These are phyloP conservation scores for Lathyrus aphaca DNA, from an alignment of 306 rosid species.

Conservation along the genomic window DNA sequence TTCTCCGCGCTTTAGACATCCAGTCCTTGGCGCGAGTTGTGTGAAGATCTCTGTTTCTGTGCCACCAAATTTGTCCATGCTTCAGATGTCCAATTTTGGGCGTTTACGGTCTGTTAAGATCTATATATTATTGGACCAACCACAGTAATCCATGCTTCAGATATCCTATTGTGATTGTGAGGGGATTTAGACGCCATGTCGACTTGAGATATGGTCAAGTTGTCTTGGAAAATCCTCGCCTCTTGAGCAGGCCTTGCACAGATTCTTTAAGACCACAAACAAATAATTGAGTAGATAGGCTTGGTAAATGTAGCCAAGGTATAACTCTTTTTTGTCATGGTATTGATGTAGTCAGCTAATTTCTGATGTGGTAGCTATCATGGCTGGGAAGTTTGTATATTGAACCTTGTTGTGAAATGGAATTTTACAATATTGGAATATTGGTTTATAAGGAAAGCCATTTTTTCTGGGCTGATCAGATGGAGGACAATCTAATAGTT, in stretches of 20 bases:
- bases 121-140: neutral
- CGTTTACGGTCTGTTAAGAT: neutral
- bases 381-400: neutral
- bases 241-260: neutral
- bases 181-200: neutral
- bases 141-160: neutral
- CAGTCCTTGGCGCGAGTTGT: neutral
- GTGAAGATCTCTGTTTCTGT: neutral
- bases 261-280: neutral
- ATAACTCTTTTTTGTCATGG: neutral
- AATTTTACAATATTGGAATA: no score
- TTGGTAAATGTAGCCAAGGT: neutral
- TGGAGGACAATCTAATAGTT: no score
- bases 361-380: neutral
- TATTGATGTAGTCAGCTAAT: neutral
- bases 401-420: no score
- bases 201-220: neutral
- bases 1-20: neutral
- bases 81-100: neutral
- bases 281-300: neutral
- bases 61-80: neutral
- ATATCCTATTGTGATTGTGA: neutral
- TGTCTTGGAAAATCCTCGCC: neutral
- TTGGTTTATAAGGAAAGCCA: no score
- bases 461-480: no score